Base-by-base conservation (phyloP, 2,329 filamentous ascomycete genomes). In the Aspergillus fijiensis region DNA sequence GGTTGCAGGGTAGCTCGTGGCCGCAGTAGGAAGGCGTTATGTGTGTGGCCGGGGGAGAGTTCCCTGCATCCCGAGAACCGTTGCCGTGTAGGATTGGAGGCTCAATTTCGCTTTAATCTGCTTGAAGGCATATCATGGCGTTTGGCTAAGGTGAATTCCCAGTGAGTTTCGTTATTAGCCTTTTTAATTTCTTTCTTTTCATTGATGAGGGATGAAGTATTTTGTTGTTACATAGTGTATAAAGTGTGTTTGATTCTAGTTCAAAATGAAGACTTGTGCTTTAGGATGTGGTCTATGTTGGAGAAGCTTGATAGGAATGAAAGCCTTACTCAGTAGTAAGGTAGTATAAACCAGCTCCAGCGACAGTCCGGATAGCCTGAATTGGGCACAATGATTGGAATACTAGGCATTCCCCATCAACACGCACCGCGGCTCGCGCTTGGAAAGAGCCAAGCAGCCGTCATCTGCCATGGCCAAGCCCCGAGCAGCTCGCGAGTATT, bases 51-150 rank as follows among this genome's bases (percentile, higher is more conserved):
- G 23, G 16, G 33, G 14, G 21, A 5, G 6, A 4, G 23, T 29
- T 21, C 23, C 16, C 19, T 12, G 42, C 27, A 19, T 9, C 23
- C 39, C 16, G 21, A 33, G 5, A n/a, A 16, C 25, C 21, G n/a
- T 45, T 42, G 51, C 23, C 23, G 51, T 66, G 61, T 65, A 39
- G 62, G 49, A 45, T 52, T 55, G 48, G 31, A 49, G 16, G 57
- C 62, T 61, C 57, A 60, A 14, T 59, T 58, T 57, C 42, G 59
- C 54, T 31, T 48, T 45, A 58, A 53, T 58, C n/a, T 57, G 60
- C 53, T 70, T 55, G 51, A 55, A 62, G 58, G 65, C 65, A 67
- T 67, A 61, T 65, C 49, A 58, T 35, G 65, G 65, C 65, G 65
- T 67, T 64, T 60, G 60, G 55, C 60, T 53, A 49, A 27, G 60